Evolutionary conservation across 768 basidiomycete genomes (phyloP).

Genomic region (Mycena vitilis): DNA sequence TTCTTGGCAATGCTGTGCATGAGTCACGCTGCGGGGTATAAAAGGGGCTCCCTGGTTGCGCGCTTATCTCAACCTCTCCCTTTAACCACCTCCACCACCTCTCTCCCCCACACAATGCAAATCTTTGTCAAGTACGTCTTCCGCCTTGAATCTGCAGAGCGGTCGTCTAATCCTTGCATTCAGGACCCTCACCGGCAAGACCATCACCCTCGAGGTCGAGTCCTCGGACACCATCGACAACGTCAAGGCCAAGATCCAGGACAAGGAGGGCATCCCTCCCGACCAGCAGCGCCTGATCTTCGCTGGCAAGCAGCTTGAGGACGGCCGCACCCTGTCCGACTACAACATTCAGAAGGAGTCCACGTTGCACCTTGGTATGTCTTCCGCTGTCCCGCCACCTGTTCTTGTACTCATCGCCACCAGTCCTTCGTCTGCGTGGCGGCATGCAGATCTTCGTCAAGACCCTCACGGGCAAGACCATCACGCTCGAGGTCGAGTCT

Average conservation of each 20-base stretch:
- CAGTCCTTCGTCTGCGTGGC: slow-evolving; percentile 86
- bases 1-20: slow-evolving; percentile 10
- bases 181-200: slow-evolving; percentile 73
- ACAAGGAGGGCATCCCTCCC: slow-evolving; percentile 87
- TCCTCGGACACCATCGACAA: slow-evolving; percentile 79
- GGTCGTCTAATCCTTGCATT: background rate
- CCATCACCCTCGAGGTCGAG: slow-evolving; percentile 80
- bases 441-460: slow-evolving; percentile 95
- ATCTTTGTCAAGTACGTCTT: slow-evolving; percentile 56
- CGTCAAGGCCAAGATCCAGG: slow-evolving; percentile 87
- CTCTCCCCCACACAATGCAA: slow-evolving; percentile 48
- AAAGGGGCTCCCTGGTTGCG: slow-evolving; percentile 12
- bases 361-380: slow-evolving; percentile 70
- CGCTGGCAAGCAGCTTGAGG: slow-evolving; percentile 87
- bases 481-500: slow-evolving; percentile 93
- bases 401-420: background rate
- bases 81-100: slow-evolving; percentile 19
- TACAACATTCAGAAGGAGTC: slow-evolving; percentile 78
- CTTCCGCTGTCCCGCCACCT: background rate
- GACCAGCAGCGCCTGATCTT: slow-evolving; percentile 86
- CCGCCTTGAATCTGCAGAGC: background rate
- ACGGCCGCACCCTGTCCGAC: slow-evolving; percentile 79
- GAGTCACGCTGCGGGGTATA: slow-evolving; percentile 25
- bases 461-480: slow-evolving; percentile 91
- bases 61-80: slow-evolving; percentile 20